A percentile compares a stretch with the other conserved stretches of the same genome.
Conservation (phyloP, 2,329 filamentous ascomycete species). For the Curvularia sp. region DNA sequence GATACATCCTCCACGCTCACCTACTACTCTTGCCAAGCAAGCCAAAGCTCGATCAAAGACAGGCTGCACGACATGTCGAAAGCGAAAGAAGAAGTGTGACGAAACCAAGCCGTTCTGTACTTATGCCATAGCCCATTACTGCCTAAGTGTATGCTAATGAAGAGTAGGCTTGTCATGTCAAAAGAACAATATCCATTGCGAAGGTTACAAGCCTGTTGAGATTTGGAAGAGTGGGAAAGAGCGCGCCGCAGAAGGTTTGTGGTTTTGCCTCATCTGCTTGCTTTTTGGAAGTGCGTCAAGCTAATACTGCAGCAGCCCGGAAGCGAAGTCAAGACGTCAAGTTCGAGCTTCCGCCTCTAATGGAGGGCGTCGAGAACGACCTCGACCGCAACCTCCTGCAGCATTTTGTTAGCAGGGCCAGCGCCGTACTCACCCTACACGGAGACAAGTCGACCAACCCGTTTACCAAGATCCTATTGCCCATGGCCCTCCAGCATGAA, state of each 20-base stretch:
- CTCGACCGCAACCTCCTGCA: constrained; percentile 82
- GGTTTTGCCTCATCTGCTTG: neutral
- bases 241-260: constrained; percentile 68
- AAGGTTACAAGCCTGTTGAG: constrained; percentile 86
- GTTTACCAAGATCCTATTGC: constrained; percentile 83
- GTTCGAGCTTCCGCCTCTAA: constrained; percentile 65
- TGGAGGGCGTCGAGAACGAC: constrained; percentile 80
- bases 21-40: constrained; percentile 69
- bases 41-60: constrained; percentile 73
- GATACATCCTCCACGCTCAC: constrained; percentile 74
- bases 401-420: constrained; percentile 81
- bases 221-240: constrained; percentile 88
- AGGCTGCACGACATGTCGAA: constrained; percentile 65
- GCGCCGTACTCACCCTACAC: constrained; percentile 81
- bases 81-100: constrained; percentile 68
- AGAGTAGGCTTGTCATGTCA: constrained; percentile 79
- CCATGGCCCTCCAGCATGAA: constrained; percentile 78
- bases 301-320: constrained; percentile 39
- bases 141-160: constrained; percentile 30
- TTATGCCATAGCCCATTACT: constrained; percentile 6
- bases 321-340: constrained; percentile 48
- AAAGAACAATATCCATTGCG: constrained; percentile 91
- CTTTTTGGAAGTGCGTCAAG: constrained; percentile 7
- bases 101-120: constrained; percentile 57
- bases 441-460: constrained; percentile 77